Base-by-base conservation (phyloP, 495 filamentous ascomycete genomes). In the Rostrohypoxylon terebratum region DNA sequence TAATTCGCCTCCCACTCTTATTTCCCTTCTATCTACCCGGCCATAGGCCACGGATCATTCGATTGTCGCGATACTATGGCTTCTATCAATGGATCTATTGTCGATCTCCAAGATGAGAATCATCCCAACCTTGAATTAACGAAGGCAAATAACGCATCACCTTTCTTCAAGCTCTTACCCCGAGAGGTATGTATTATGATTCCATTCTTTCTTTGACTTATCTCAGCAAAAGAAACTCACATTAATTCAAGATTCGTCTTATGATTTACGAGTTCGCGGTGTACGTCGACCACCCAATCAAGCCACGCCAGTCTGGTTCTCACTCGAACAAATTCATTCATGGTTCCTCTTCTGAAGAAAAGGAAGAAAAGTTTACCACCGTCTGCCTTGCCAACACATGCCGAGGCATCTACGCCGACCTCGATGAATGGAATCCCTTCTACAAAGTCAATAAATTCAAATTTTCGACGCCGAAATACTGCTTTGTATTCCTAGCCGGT, bases 271-370 rank as follows among this genome's bases (percentile, higher is more conserved):
- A 71, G 45, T 55, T 36, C 9, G 54, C 44, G 13, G 47, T 65
- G 2, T 34, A 50, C 20, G 31, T 25, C 0, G 21, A 59, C 0
- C 9, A 34, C 4, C 58, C 50, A 0, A 50, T 69, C 23, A 11
- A 14, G 11, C 59, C 66, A 7, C 0, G 0, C 10, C 66, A 69
- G 48, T 1, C 50, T 13, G 2, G 8, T 4, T 1, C 0, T 2
- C 18, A 45, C 4, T 70, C 68, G 16, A 70, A 70, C 9, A 63
- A 70, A 36, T 70, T 69, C 38, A 13, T 0, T n/a, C 2, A 18
- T 45, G 42, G n/a, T n/a, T n/a, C n/a, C n/a, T n/a, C n/a, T n/a
- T n/a, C n/a, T n/a, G n/a, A n/a, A n/a, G n/a, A n/a, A n/a, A n/a
- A n/a, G n/a, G n/a, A n/a, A n/a, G 33, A 33, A 11, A 16, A 33